Evolutionary conservation across 176 grass and related monocot genomes (phyloP).

Genomic region (Eremochloa ophiuroides): DNA sequence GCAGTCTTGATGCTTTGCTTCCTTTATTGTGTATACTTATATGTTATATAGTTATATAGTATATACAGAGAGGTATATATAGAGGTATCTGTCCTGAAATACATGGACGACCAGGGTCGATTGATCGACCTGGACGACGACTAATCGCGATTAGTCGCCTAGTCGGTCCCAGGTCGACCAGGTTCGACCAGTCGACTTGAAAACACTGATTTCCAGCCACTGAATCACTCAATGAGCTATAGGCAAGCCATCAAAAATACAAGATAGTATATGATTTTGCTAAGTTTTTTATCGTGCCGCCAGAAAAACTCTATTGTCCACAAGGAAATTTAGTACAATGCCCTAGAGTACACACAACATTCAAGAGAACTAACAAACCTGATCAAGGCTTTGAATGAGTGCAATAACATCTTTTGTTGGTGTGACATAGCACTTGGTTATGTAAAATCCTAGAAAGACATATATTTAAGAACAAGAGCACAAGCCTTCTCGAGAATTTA

Average conservation of each 20-base stretch:
- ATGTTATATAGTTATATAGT: too few relatives aligned
- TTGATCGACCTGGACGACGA: too few relatives aligned
- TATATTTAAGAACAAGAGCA: not conserved
- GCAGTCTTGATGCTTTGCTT: too few relatives aligned
- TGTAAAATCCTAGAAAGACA: not conserved
- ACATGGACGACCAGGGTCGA: too few relatives aligned
- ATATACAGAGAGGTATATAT: too few relatives aligned
- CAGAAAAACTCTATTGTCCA: not conserved
- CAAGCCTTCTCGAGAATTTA: not conserved
- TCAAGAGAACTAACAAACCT: not conserved
- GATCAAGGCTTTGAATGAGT: not conserved
- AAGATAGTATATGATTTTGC: not conserved
- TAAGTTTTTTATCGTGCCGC: not conserved
- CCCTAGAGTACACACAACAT: not conserved
- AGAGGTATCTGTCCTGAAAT: too few relatives aligned
- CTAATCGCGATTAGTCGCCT: too few relatives aligned
- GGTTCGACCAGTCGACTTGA: too few relatives aligned
- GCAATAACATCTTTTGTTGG: not conserved
- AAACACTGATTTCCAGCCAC: not conserved
- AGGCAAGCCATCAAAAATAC: not conserved
- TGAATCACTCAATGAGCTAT: too few relatives aligned
- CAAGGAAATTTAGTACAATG: not conserved
- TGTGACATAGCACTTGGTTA: not conserved
- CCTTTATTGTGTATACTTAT: too few relatives aligned
- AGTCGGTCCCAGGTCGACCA: too few relatives aligned